Conservation (phyloP, 2,329 filamentous ascomycete species). For the Aspergillus bombycis region DNA sequence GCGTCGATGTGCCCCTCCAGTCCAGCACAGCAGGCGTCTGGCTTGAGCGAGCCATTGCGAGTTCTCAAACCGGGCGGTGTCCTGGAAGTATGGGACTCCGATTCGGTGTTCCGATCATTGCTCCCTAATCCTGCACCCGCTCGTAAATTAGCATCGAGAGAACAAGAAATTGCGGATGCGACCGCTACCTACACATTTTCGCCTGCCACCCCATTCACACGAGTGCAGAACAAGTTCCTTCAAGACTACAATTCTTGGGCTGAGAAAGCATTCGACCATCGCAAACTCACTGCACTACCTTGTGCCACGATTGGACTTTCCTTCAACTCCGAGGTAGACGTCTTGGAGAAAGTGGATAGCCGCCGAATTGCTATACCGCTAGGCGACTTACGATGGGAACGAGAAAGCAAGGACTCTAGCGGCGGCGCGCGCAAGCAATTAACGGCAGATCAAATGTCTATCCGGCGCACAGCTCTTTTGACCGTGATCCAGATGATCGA, state of each 20-base stretch:
- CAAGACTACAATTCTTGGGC: constrained; percentile 85
- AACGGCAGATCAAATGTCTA: constrained; percentile 69
- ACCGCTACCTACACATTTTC: constrained; percentile 83
- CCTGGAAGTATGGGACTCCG: constrained; percentile 87
- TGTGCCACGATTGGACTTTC: constrained; percentile 77
- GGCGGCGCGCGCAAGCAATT: constrained; percentile 53
- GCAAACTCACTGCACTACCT: constrained; percentile 72
- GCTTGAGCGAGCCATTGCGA: constrained; percentile 75
- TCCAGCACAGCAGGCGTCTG: constrained; percentile 54
- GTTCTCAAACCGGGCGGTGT: constrained; percentile 76
- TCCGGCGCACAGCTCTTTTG: constrained; percentile 77
- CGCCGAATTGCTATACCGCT: constrained; percentile 85
- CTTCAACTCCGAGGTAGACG: constrained; percentile 78
- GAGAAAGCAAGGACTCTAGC: constrained; percentile 55
- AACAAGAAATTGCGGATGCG: constrained; percentile 65
- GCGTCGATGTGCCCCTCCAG: constrained; percentile 69
- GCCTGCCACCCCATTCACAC: constrained; percentile 77
- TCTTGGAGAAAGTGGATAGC: constrained; percentile 68
- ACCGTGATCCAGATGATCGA: constrained; percentile 84
- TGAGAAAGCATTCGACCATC: constrained; percentile 71
- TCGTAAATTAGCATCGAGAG: constrained; percentile 60
- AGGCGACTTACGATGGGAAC: constrained; percentile 84
- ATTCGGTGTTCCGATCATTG: constrained; percentile 81
- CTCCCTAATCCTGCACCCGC: constrained; percentile 72
- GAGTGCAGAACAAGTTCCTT: constrained; percentile 79